Evolutionary conservation across 805 yeast species (phyloP), one percentile per base, ranked within the genome.

Genomic region (Nakazawaea molendinolei): DNA sequence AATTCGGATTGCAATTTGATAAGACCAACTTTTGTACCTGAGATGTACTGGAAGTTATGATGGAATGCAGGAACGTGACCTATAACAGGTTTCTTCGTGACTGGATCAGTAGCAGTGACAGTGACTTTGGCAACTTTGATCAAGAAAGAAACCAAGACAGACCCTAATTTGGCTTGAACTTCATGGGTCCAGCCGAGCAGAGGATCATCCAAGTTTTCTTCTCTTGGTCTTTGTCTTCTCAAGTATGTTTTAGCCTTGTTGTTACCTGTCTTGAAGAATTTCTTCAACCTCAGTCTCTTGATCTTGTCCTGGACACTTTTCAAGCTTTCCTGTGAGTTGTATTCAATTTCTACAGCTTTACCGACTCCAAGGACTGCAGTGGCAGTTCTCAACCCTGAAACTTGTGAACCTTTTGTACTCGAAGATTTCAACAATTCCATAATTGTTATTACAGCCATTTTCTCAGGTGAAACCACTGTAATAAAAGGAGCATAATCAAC

Each of bases 21-120:
- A 8, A 89, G 79, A 28, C 98, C 98, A 19, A 86, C 60, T 50
- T 79, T 81, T 41, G 75, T 74, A 24, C 97, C 95, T 37, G 72
- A 71, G 33, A 74, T 71, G 49, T 80, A 86, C 56, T 86, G 94
- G 56, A 85, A 89, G 4, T 86, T 74, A 52, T 92, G 97, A 42
- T 77, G 79, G 50, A 92, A 83, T 1, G 97, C 97, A 2, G 97
- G 95, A 6, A 87, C 90, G 26, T 71, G 64, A 15, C 89, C 94
- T 22, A 60, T 58, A n/a, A 84, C 80, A 1, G 55, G 54, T 35
- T 74, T 60, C 8, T 83, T 81, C 0, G 95, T 79, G 2, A 75
- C 66, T 2, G 97, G 97, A 52, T 90, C 96, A 1, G 61, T 67
- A 31, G 89, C 96, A 24, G 69, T 65, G 3, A 89, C 95, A 17